Evolutionary conservation across 768 basidiomycete genomes (phyloP).

Genomic region (Mycena amicta): DNA sequence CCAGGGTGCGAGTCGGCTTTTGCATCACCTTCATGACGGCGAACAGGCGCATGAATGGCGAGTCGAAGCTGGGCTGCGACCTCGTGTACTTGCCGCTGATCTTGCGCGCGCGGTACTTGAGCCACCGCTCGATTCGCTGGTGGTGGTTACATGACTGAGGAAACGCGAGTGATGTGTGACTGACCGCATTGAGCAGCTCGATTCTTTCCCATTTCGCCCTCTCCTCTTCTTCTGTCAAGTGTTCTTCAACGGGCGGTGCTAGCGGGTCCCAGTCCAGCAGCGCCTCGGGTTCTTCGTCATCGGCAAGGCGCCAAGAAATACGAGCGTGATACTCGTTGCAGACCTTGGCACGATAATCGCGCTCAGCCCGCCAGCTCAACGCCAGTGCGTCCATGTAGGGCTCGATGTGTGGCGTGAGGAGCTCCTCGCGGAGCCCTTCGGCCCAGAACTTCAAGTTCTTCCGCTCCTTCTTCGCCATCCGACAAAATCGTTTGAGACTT

Average conservation of each 20-base stretch:
- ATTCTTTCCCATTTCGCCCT: background rate
- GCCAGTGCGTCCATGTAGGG: background rate
- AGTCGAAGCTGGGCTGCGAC: background rate
- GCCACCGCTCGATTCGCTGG: slow-evolving; percentile 1
- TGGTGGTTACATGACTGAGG: background rate
- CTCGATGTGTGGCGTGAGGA: slow-evolving; percentile 1
- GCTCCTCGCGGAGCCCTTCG: background rate
- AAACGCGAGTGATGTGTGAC: background rate
- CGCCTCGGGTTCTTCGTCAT: slow-evolving; percentile 4
- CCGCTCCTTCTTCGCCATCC: slow-evolving; percentile 3
- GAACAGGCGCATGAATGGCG: background rate
- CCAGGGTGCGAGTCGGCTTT: background rate
- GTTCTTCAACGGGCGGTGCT: background rate
- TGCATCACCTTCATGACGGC: background rate
- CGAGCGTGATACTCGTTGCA: slow-evolving; percentile 5
- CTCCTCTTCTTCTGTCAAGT: background rate
- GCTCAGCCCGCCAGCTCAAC: background rate
- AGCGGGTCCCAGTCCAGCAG: slow-evolving; percentile 3
- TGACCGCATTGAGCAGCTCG: background rate
- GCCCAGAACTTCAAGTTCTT: slow-evolving; percentile 4
- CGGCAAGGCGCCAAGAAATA: background rate
- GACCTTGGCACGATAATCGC: background rate
- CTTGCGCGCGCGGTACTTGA: slow-evolving; percentile 1
- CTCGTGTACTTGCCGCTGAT: background rate
- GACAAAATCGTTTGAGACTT: background rate